Conservation (phyloP, 306 rosid genomes). For the Acacia crassicarpa region DNA sequence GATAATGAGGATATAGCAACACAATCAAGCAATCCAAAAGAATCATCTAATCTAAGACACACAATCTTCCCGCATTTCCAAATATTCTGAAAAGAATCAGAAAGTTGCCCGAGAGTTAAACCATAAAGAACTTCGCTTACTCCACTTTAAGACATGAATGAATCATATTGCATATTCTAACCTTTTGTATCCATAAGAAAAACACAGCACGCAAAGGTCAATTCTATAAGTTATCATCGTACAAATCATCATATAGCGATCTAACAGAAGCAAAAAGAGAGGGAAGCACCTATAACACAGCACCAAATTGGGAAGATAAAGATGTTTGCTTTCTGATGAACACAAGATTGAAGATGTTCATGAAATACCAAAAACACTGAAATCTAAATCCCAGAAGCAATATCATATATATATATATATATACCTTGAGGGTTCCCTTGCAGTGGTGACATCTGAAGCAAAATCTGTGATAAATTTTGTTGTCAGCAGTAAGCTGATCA, state of each 20-base stretch:
- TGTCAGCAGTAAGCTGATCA: constrained; percentile 88
- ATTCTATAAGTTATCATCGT: background rate
- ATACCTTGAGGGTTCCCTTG: constrained; percentile 91
- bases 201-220: background rate
- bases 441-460: constrained; percentile 98
- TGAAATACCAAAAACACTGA: background rate
- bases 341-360: background rate
- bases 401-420: no score
- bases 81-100: background rate
- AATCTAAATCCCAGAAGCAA: constrained; percentile 1
- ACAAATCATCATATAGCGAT: constrained; percentile 24
- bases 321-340: background rate
- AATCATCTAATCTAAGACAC: background rate
- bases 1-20: background rate
- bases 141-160: background rate
- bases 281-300: background rate
- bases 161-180: background rate
- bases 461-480: constrained; percentile 79
- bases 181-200: background rate
- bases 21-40: background rate
- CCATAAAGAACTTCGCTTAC: background rate
- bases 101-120: background rate
- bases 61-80: background rate
- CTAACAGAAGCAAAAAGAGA: background rate
- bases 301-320: constrained; percentile 12